Evolutionary conservation across 805 yeast species (phyloP).

Genomic region (Metschnikowia drakensbergensis): DNA sequence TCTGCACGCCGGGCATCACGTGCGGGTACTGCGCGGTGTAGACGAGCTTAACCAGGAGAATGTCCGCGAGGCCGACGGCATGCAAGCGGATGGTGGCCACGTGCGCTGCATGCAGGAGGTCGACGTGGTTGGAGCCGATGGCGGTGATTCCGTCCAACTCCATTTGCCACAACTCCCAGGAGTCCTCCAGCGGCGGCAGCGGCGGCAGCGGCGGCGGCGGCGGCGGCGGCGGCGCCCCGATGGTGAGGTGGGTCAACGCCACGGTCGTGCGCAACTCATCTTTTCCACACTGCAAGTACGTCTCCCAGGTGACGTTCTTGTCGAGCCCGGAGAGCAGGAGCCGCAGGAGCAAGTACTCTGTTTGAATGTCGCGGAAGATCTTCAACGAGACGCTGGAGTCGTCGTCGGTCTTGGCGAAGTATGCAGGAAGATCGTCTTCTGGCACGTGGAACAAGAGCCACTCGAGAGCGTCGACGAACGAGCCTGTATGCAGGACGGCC

Average conservation of each 20-base stretch:
- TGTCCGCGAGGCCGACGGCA: constrained; percentile 8
- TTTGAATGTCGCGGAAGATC: constrained; percentile 48
- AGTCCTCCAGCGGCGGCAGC: constrained; percentile 20
- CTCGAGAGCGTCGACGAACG: constrained; percentile 54
- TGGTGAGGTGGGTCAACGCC: constrained; percentile 37
- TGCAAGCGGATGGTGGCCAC: constrained; percentile 13
- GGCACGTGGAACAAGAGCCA: constrained; percentile 89
- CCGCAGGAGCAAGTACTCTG: constrained; percentile 56
- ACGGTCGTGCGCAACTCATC: constrained; percentile 53
- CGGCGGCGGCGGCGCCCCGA: constrained; percentile 2
- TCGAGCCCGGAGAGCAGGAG: constrained; percentile 69
- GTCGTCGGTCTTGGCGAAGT: constrained; percentile 52
- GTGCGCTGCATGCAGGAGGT: constrained; percentile 21
- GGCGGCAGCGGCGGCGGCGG: neutral
- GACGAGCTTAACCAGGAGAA: constrained; percentile 23
- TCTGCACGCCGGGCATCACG: constrained; percentile 64
- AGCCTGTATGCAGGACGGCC: constrained; percentile 54
- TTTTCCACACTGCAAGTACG: constrained; percentile 37
- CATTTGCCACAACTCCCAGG: constrained; percentile 59
- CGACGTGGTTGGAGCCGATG: constrained; percentile 50
- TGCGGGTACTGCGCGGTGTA: constrained; percentile 52
- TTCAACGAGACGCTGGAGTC: constrained; percentile 59
- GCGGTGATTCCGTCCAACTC: constrained; percentile 67
- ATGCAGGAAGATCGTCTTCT: constrained; percentile 83
- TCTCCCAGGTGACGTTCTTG: constrained; percentile 54